Conservation (phyloP, 371 early-diverging fungal genomes). For the Apophysomyces elegans region DNA sequence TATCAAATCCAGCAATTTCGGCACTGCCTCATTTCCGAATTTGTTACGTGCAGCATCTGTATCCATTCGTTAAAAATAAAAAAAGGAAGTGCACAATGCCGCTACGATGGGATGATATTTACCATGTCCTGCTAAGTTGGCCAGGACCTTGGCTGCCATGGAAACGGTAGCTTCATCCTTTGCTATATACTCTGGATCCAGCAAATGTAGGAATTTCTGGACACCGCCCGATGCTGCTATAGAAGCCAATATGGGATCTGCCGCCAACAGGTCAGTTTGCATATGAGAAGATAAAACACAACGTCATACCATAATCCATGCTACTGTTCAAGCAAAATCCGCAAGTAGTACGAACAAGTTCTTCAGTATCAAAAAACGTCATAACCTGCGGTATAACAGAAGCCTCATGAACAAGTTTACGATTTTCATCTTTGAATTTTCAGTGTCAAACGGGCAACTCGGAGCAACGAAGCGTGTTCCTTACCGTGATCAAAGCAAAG, state of each 20-base stretch:
- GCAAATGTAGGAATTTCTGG: slow-evolving; percentile 33
- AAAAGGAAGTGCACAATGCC: not conserved
- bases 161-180: slow-evolving; percentile 39
- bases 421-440: slow-evolving; percentile 59
- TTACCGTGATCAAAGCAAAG: slow-evolving; percentile 82
- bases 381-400: slow-evolving; percentile 51
- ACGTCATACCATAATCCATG: slow-evolving; percentile 73
- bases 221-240: slow-evolving; percentile 45
- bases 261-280: not conserved
- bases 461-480: not conserved
- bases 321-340: slow-evolving; percentile 77
- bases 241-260: slow-evolving; percentile 52
- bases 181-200: slow-evolving; percentile 40
- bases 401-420: slow-evolving; percentile 63
- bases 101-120: slow-evolving; percentile 1
- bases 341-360: slow-evolving; percentile 60
- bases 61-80: not conserved
- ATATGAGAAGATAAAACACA: not conserved
- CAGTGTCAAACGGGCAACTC: not conserved
- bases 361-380: slow-evolving; percentile 33
- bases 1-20: slow-evolving; percentile 29
- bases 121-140: slow-evolving; percentile 41
- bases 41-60: slow-evolving; percentile 21
- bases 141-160: slow-evolving; percentile 40
- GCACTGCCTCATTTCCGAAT: slow-evolving; percentile 22